Percentiles rank a stretch among this genome's conserved stretches.
phyloP scores from a whole-genome alignment of 129 eudicot genomes.

The carrot (Daucus carota) region DH1_v3.0 NC_030385.2:41077001-41077500 shows the following conservation, averaged over 20 bases:
- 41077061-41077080: neutral
- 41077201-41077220: neutral
- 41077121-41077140: neutral
- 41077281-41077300: neutral
- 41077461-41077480: neutral
- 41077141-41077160: neutral
- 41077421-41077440: neutral
- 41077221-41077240: neutral
- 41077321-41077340: neutral
- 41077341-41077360: neutral
- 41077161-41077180: neutral
- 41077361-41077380: neutral
- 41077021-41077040: neutral
- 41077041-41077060: neutral
- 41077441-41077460: neutral
- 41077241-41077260: too few species aligned
- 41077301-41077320: neutral
- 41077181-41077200: neutral
- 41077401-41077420: neutral
- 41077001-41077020: too few species aligned
- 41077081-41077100: neutral
- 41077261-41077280: neutral
- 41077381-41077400: neutral
- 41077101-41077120: too few species aligned
- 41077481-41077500: neutral